Conservation (phyloP, 2,329 filamentous ascomycete genomes). For the Pyrenophora graminea region DNA sequence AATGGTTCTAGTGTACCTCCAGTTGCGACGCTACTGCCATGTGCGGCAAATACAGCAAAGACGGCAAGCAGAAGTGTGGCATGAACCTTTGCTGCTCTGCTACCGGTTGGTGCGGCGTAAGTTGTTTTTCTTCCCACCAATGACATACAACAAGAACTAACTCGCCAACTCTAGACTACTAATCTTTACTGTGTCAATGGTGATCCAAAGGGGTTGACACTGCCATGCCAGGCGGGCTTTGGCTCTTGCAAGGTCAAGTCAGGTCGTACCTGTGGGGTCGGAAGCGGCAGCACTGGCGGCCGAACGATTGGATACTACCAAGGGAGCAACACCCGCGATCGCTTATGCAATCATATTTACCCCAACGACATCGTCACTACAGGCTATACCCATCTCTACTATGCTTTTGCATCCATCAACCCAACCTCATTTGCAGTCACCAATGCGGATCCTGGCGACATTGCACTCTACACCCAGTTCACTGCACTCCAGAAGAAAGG, state of each 20-base stretch:
- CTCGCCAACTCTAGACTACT: not conserved
- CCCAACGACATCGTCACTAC: constrained; percentile 37
- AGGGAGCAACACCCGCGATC: constrained; percentile 10
- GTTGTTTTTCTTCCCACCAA: not conserved
- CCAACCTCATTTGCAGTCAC: constrained; percentile 29
- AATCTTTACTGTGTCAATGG: not conserved
- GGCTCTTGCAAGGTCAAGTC: constrained; percentile 5
- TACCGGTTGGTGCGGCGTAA: constrained; percentile 1
- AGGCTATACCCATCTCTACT: constrained; percentile 43
- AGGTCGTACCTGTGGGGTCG: not conserved
- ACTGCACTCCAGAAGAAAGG: constrained; percentile 39
- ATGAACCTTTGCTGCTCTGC: constrained; percentile 2
- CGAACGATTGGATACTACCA: constrained; percentile 9
- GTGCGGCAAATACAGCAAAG: constrained; percentile 1
- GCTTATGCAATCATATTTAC: constrained; percentile 3
- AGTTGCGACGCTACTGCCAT: constrained; percentile 20
- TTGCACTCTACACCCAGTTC: constrained; percentile 33
- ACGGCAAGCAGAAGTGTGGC: not conserved
- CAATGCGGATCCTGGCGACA: constrained; percentile 21
- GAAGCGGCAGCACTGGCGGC: constrained; percentile 1
- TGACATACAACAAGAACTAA: not conserved
- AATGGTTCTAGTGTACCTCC: constrained; percentile 1
- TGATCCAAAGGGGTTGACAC: no score
- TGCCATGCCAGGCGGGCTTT: constrained; percentile 7
- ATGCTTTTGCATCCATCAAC: constrained; percentile 33